phyloP scores from a whole-genome alignment of 2,329 filamentous ascomycete species.

The Capronia epimyces region DNA sequence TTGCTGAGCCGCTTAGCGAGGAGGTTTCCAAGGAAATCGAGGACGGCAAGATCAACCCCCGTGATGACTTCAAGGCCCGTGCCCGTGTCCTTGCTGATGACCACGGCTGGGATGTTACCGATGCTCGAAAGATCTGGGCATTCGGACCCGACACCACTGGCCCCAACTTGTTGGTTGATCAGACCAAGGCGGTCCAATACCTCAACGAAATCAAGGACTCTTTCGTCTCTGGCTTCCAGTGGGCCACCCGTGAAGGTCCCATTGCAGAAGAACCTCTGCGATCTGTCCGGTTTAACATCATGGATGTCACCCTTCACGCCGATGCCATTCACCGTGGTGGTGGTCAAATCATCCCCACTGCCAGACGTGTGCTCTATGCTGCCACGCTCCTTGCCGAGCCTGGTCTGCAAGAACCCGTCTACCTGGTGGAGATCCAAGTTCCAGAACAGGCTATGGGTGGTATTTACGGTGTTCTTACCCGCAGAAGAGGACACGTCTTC shows the following conservation, averaged over 20 bases:
- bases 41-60: conserved; percentile 80
- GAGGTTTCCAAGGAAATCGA: conserved; percentile 89
- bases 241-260: conserved; percentile 96
- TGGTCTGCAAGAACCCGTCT: conserved; percentile 91
- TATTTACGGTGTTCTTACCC: conserved; percentile 98
- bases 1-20: conserved; percentile 83
- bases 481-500: conserved; percentile 98
- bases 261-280: conserved; percentile 98
- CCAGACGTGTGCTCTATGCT: conserved; percentile 96
- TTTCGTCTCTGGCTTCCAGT: conserved; percentile 99
- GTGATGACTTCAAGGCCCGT: conserved; percentile 98
- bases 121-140: conserved; percentile 99
- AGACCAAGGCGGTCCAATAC: conserved; percentile 99
- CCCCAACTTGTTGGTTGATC: conserved; percentile 97
- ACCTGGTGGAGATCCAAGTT: conserved; percentile 98
- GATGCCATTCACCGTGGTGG: conserved; percentile 99
- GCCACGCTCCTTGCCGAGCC: conserved; percentile 85
- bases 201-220: conserved; percentile 99
- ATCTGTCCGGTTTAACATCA: conserved; percentile 91
- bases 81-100: conserved; percentile 95
- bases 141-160: conserved; percentile 97
- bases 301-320: conserved; percentile 98
- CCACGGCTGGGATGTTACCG: conserved; percentile 98
- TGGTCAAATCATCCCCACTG: conserved; percentile 96
- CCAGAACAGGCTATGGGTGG: conserved; percentile 98